These are phyloP conservation scores for Rubroshorea leprosula DNA, from an alignment of 345 rosid species.

Conservation along the genomic window DNA sequence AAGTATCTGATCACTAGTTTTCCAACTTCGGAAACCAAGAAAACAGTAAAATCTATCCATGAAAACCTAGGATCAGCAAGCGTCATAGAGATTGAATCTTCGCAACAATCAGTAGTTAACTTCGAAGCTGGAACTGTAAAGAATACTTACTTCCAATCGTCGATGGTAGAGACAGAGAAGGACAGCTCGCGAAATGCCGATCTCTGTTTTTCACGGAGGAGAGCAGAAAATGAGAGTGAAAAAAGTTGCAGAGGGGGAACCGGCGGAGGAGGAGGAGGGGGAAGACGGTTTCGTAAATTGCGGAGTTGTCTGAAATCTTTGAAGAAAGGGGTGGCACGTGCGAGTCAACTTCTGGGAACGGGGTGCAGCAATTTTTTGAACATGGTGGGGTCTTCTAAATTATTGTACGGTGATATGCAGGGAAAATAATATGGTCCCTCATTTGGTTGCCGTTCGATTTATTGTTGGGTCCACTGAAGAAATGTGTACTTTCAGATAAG, in stretches of 20 bases:
- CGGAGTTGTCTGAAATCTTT: constrained; percentile 5
- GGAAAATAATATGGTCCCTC: too few relatives aligned
- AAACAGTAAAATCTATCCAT: not conserved
- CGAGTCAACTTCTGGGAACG: constrained; percentile 8
- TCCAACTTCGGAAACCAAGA: not conserved
- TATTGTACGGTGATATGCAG: too few relatives aligned
- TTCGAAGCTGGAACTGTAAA: not conserved
- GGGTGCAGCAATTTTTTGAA: too few relatives aligned
- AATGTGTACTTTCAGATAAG: too few relatives aligned
- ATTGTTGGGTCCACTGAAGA: too few relatives aligned
- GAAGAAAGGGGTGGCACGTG: constrained; percentile 21
- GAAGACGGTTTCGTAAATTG: not conserved
- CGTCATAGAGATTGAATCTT: not conserved
- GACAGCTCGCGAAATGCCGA: not conserved
- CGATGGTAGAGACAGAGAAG: not conserved
- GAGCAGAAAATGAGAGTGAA: not conserved
- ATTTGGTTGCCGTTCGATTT: too few relatives aligned
- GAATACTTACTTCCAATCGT: not conserved
- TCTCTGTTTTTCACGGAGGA: constrained; percentile 6
- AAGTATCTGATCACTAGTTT: not conserved
- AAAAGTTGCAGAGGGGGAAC: not conserved
- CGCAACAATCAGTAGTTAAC: not conserved
- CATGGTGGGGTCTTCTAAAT: too few relatives aligned
- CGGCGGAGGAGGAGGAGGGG: not conserved
- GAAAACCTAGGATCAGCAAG: constrained; percentile 1